A percentile compares a stretch with the other conserved stretches of the same genome.
Evolutionary conservation across 495 filamentous ascomycete genomes (phyloP).

Genomic region (Trichoderma asperelloides): DNA sequence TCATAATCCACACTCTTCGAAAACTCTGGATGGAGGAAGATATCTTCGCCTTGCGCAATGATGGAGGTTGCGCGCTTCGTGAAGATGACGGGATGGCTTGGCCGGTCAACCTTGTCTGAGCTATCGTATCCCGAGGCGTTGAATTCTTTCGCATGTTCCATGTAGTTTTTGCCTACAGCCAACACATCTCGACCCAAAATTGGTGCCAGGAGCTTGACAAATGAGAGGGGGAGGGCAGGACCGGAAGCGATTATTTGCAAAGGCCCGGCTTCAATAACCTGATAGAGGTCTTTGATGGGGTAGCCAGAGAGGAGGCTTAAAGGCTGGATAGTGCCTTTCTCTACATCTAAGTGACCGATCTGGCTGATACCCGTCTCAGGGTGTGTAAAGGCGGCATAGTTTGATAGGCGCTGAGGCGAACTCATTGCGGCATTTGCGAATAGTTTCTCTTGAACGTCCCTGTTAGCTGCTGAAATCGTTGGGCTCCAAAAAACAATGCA

Average conservation of each 20-base stretch:
- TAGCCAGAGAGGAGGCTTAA: conserved; percentile 41
- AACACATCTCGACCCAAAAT: conserved; percentile 44
- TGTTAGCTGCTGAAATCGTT: too few relatives aligned
- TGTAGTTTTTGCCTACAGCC: conserved; percentile 48
- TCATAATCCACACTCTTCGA: conserved; percentile 47
- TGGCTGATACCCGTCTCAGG: conserved; percentile 19
- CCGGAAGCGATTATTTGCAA: conserved; percentile 22
- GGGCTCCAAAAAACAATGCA: too few relatives aligned
- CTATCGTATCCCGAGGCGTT: not conserved
- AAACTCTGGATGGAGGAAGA: conserved; percentile 40
- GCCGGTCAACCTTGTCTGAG: not conserved
- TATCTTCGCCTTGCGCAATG: conserved; percentile 29
- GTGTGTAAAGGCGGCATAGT: conserved; percentile 25
- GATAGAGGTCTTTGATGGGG: conserved; percentile 35
- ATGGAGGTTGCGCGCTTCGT: conserved; percentile 48
- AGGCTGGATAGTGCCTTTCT: conserved; percentile 33
- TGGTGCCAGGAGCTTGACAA: conserved; percentile 36
- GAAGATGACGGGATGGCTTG: conserved; percentile 16
- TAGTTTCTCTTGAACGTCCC: too few relatives aligned
- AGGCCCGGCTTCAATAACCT: conserved; percentile 39
- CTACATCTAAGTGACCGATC: conserved; percentile 41
- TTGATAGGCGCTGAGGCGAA: not conserved
- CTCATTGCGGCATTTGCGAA: not conserved
- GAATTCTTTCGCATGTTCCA: conserved; percentile 30
- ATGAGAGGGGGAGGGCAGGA: conserved; percentile 27